phyloP scores from a whole-genome alignment of 306 rosid species.

The Gastrolobium villosum region DNA sequence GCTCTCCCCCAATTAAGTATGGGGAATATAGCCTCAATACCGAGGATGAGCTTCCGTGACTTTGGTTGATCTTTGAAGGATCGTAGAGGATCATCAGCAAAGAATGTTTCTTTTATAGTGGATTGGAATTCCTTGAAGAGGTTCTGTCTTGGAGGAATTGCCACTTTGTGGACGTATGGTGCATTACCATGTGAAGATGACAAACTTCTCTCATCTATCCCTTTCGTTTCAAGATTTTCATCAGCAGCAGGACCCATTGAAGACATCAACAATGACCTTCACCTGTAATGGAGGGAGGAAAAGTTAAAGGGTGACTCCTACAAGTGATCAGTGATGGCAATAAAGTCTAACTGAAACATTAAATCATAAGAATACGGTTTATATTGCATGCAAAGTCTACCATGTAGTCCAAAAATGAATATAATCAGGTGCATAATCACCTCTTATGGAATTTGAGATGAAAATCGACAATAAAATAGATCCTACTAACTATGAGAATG shows the following conservation, averaged over 20 bases:
- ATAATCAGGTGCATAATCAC: background rate
- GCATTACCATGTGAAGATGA: slow-evolving; percentile 53
- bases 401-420: slow-evolving; percentile 9
- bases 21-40: slow-evolving; percentile 84
- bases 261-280: slow-evolving; percentile 50
- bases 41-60: slow-evolving; percentile 72
- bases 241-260: slow-evolving; percentile 59
- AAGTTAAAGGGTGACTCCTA: background rate
- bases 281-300: slow-evolving; percentile 47
- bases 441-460: slow-evolving; percentile 17
- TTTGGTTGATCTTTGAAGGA: slow-evolving; percentile 81
- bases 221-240: slow-evolving; percentile 55
- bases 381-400: slow-evolving; percentile 45
- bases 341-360: slow-evolving; percentile 7
- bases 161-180: slow-evolving; percentile 71
- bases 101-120: slow-evolving; percentile 82
- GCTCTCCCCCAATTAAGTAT: slow-evolving; percentile 79
- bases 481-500: background rate
- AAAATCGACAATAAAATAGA: slow-evolving; percentile 24
- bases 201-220: slow-evolving; percentile 52
- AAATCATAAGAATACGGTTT: slow-evolving; percentile 36
- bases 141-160: slow-evolving; percentile 83
- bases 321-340: background rate
- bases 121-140: slow-evolving; percentile 76
- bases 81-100: slow-evolving; percentile 89